phyloP scores from a whole-genome alignment of 192 early-diverging fungal species.

The Bifiguratus adelaidae region DNA sequence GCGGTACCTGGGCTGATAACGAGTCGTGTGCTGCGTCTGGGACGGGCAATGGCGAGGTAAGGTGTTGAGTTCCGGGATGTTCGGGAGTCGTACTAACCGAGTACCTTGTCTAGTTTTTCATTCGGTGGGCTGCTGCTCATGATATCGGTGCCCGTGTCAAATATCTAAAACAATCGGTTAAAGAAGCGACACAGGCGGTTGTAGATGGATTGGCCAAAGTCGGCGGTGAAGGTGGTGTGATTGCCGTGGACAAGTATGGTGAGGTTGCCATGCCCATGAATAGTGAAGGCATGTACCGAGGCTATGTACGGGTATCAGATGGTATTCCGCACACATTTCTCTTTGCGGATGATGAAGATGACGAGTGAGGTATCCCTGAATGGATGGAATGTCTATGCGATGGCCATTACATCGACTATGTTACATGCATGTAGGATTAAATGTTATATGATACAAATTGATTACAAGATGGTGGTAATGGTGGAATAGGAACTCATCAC shows the following conservation, averaged over 20 bases:
- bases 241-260: slow-evolving; percentile 28
- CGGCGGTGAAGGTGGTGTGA: slow-evolving; percentile 26
- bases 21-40: slow-evolving; percentile 24
- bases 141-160: slow-evolving; percentile 31
- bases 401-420: no score
- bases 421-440: no score
- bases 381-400: no score
- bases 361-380: no score
- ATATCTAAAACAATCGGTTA: slow-evolving; percentile 20
- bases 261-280: slow-evolving; percentile 28
- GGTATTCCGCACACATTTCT: slow-evolving; percentile 19
- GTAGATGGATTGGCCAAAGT: slow-evolving; percentile 17
- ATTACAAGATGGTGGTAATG: slow-evolving; percentile 41
- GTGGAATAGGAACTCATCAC: slow-evolving; percentile 48
- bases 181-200: slow-evolving; percentile 15
- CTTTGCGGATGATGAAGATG: slow-evolving; percentile 21
- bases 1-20: slow-evolving; percentile 35
- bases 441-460: background rate
- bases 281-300: slow-evolving; percentile 30
- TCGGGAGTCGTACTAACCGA: background rate
- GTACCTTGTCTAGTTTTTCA: slow-evolving; percentile 17
- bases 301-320: slow-evolving; percentile 19
- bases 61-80: background rate
- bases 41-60: slow-evolving; percentile 33
- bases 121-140: slow-evolving; percentile 20